Conservation (phyloP, 1,139 yeast genomes). For the Spencermartinsiella ligniputridi region DNA sequence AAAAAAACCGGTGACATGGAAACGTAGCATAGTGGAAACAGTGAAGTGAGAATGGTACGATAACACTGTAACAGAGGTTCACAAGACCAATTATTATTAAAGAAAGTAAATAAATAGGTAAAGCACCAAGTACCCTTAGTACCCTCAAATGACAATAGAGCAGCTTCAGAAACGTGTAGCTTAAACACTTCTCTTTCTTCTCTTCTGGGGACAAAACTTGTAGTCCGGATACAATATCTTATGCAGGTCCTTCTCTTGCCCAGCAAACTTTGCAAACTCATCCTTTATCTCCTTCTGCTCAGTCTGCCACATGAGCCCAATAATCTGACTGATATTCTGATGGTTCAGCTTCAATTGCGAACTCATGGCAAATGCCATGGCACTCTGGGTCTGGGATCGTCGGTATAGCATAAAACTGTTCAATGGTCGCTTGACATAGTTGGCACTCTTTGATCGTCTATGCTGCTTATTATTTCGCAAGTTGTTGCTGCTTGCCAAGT, state of each 20-base stretch:
- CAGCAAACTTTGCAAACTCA: constrained; percentile 38
- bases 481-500: background rate
- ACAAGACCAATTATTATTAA: no score
- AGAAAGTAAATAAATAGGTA: background rate
- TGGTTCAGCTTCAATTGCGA: constrained; percentile 39
- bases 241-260: constrained; percentile 41
- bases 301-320: constrained; percentile 46
- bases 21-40: no score
- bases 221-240: constrained; percentile 42
- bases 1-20: no score
- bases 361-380: constrained; percentile 38
- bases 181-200: constrained; percentile 16
- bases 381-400: constrained; percentile 41
- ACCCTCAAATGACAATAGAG: background rate
- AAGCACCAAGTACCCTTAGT: constrained; percentile 1
- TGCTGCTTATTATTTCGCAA: constrained; percentile 17
- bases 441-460: constrained; percentile 23
- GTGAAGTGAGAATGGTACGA: no score
- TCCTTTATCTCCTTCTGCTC: constrained; percentile 38
- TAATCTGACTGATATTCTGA: constrained; percentile 40
- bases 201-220: constrained; percentile 41
- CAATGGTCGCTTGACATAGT: constrained; percentile 43
- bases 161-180: no score
- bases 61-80: no score
- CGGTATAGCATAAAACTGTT: constrained; percentile 50